Percentiles rank a stretch among this genome's conserved stretches.
These are phyloP conservation scores for Ustulina deusta DNA, from an alignment of 2,329 filamentous ascomycete genomes.

Conservation along the genomic window DNA sequence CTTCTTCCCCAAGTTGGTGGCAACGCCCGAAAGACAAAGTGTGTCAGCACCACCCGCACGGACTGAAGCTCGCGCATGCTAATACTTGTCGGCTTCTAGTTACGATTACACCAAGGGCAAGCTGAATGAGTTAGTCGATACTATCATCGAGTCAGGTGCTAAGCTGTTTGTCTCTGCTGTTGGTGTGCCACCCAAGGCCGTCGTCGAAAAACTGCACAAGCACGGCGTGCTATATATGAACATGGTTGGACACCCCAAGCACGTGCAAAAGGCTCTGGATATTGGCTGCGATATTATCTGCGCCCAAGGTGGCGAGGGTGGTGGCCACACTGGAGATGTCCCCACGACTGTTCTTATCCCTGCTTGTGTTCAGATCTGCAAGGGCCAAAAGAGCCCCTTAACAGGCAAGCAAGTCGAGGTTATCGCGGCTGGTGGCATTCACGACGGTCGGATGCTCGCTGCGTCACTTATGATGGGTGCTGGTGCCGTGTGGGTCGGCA, in stretches of 20 bases:
- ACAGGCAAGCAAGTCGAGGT: conserved; percentile 91
- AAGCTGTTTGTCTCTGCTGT: conserved; percentile 97
- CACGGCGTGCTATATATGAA: conserved; percentile 97
- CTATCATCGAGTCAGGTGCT: conserved; percentile 91
- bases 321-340: conserved; percentile 94
- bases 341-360: conserved; percentile 94
- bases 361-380: conserved; percentile 83
- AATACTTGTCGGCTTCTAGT: conserved; percentile 62
- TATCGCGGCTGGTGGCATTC: conserved; percentile 92
- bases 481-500: conserved; percentile 94
- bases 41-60: conserved; percentile 45
- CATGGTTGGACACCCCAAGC: conserved; percentile 99
- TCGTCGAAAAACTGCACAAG: conserved; percentile 91
- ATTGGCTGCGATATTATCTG: conserved; percentile 96
- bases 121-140: conserved; percentile 87
- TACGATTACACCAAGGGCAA: conserved; percentile 99
- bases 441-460: conserved; percentile 90
- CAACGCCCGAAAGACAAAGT: conserved; percentile 93
- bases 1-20: conserved; percentile 95
- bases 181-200: conserved; percentile 87
- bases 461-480: conserved; percentile 94
- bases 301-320: conserved; percentile 97
- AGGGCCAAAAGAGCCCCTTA: conserved; percentile 85
- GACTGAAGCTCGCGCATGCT: conserved; percentile 37
- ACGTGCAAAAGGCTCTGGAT: conserved; percentile 95